A percentile compares a stretch with the other conserved stretches of the same genome.
Evolutionary conservation across 176 grass and related monocot species (phyloP).

Genomic region (Oryza punctata): DNA sequence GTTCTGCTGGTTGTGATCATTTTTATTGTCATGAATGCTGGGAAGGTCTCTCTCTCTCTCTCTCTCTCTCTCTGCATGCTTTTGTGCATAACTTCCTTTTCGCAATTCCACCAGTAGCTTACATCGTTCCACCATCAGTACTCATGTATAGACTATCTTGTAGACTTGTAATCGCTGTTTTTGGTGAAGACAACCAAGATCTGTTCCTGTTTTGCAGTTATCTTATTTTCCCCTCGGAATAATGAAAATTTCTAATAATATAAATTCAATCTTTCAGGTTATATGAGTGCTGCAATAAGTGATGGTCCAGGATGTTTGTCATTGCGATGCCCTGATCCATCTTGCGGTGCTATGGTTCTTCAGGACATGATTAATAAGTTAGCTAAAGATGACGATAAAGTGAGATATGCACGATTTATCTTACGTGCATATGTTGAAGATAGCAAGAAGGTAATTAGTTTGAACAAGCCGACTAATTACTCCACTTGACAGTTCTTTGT

Average conservation of each 20-base stretch:
- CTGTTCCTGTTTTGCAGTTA: constrained; percentile 8
- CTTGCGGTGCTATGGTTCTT: constrained; percentile 67
- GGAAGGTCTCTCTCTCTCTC: constrained; percentile 60
- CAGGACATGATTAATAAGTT: constrained; percentile 69
- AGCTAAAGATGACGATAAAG: constrained; percentile 60
- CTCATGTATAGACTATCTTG: not conserved
- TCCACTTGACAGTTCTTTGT: not conserved
- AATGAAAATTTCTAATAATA: constrained; percentile 18
- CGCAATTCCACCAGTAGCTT: not conserved
- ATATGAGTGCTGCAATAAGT: constrained; percentile 68
- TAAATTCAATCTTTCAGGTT: constrained; percentile 56
- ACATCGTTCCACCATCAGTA: not conserved
- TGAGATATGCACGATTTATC: constrained; percentile 73
- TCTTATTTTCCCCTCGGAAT: not conserved
- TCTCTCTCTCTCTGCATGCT: not conserved
- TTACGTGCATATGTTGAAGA: constrained; percentile 92
- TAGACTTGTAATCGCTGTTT: not conserved
- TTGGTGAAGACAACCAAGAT: not conserved
- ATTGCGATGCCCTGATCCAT: constrained; percentile 88
- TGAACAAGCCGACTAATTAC: constrained; percentile 17
- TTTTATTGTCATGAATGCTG: constrained; percentile 85
- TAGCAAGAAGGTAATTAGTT: constrained; percentile 66
- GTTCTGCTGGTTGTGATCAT: constrained; percentile 72
- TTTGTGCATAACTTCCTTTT: not conserved
- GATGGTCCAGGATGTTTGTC: constrained; percentile 89